Evolutionary conservation across 345 rosid genomes (phyloP).

Genomic region (Iberis pinnata): DNA sequence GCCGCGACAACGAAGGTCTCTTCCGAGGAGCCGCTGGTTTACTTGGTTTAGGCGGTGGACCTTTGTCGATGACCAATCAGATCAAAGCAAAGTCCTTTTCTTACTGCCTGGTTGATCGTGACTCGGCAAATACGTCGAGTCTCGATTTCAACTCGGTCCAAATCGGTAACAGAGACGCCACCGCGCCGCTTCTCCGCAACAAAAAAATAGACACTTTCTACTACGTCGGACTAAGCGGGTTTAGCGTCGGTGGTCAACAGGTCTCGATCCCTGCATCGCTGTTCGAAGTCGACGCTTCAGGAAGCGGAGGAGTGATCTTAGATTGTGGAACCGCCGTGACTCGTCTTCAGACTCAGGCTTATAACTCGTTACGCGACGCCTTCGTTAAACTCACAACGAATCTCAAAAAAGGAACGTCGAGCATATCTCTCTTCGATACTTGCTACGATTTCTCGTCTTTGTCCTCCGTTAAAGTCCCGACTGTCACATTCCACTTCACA

Average conservation of each 20-base stretch:
- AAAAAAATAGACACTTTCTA: slow-evolving; percentile 66
- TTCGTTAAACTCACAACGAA: slow-evolving; percentile 38
- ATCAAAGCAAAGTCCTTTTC: slow-evolving; percentile 72
- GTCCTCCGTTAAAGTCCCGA: slow-evolving; percentile 64
- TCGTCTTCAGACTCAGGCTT: slow-evolving; percentile 74
- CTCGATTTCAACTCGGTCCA: slow-evolving; percentile 72
- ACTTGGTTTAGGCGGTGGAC: slow-evolving; percentile 88
- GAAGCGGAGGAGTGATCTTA: slow-evolving; percentile 71
- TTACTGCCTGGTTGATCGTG: slow-evolving; percentile 83
- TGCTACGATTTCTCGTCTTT: slow-evolving; percentile 73
- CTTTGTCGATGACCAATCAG: slow-evolving; percentile 61
- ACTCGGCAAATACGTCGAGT: slow-evolving; percentile 54
- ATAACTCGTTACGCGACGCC: slow-evolving; percentile 67
- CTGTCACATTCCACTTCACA: slow-evolving; percentile 59
- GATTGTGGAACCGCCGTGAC: slow-evolving; percentile 95
- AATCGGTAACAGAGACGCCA: slow-evolving; percentile 34
- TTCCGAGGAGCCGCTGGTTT: slow-evolving; percentile 81
- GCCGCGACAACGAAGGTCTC: slow-evolving; percentile 81
- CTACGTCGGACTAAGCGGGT: slow-evolving; percentile 69
- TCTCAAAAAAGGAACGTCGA: slow-evolving; percentile 35
- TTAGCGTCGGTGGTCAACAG: slow-evolving; percentile 71
- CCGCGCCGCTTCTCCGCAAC: slow-evolving; percentile 55
- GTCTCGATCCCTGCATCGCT: slow-evolving; percentile 50
- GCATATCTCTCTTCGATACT: slow-evolving; percentile 80
- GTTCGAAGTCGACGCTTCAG: slow-evolving; percentile 60